Evolutionary conservation across 768 basidiomycete species (phyloP), one percentile per base, ranked within the genome.

Genomic region (Hypsizygus marmoreus): DNA sequence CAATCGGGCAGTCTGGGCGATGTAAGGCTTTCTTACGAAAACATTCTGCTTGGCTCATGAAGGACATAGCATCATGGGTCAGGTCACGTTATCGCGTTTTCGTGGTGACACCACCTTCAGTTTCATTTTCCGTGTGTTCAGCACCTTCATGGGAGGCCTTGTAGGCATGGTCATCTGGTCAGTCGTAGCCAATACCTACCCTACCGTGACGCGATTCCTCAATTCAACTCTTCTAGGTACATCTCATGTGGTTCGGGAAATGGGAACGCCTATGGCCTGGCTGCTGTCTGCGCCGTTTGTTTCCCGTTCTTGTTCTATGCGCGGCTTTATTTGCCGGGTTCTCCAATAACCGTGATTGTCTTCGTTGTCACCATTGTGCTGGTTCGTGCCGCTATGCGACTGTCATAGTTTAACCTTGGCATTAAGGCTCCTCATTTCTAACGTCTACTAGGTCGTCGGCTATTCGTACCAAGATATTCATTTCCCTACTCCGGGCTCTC

Each of bases 31-130:
- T 23, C 7, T 8, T 19, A 12, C 36, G 9, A 4, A 6, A 12
- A 5, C 13, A 19, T 49, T n/a, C 33, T 8, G 29, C n/a, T 26
- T 30, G 19, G 4, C 40, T 46, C 22, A 29, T n/a, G 9, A 17
- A n/a, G 40, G 7, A 29, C 1, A 13, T 44, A 87, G 84, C 13
- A 74, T 89, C 57, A 88, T 90, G 83, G 86, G 79, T 0, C 88
- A 90, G 55, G 67, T 88, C 5, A 86, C 86, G 0, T 62, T 88
- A 0, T 70, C 83, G 7, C 78, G 87, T 13, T 90, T 88, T 57
- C 74, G 84, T 33, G 88, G 88, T 1, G 88, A 91, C 41, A 91
- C 88, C 0, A 74, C 79, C 0, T 86, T 86, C 47, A 84, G 78
- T 2, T 71, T 88, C 11, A 65, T 81, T 4, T 71, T 79, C 1